Percentiles rank a stretch among this genome's conserved stretches.
Evolutionary conservation across 257 asterid genomes (phyloP).

Genomic region (Euphrasia confusa): DNA sequence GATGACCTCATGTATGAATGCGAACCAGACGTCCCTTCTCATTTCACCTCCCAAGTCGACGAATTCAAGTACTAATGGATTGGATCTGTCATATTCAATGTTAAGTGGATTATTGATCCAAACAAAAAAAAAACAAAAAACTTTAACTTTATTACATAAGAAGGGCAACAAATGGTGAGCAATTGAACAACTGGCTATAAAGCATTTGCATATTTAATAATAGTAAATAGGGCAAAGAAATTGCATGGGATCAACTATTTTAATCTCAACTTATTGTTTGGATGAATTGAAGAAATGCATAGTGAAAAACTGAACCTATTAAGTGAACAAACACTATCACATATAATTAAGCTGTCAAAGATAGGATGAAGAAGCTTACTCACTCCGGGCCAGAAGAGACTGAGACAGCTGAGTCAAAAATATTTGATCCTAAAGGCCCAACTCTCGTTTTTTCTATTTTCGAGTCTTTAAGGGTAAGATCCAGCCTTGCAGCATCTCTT

Average conservation of each 20-base stretch:
- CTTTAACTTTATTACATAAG: too few species aligned
- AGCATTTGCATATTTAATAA: too few species aligned
- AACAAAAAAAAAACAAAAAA: not conserved
- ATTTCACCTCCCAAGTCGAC: conserved; percentile 85
- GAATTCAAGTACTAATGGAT: conserved; percentile 70
- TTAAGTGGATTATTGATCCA: conserved; percentile 4
- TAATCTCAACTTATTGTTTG: not conserved
- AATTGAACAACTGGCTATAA: too few species aligned
- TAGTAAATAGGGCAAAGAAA: too few species aligned
- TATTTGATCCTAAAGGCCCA: conserved; percentile 86
- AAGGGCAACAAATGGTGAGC: too few species aligned
- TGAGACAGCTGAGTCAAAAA: conserved; percentile 89
- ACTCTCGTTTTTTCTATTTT: conserved; percentile 69
- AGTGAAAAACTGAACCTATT: not conserved
- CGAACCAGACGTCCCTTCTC: conserved; percentile 95
- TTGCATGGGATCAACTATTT: too few species aligned
- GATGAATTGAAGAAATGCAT: conserved; percentile 4
- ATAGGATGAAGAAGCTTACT: conserved; percentile 80
- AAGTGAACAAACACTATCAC: not conserved
- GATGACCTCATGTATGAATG: conserved; percentile 70
- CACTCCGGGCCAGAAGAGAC: conserved; percentile 81
- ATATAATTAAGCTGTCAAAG: conserved; percentile 9
- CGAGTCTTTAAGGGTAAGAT: conserved; percentile 61
- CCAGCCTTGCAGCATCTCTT: conserved; percentile 50
- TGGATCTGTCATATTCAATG: conserved; percentile 39